Evolutionary conservation across 2,329 filamentous ascomycete species (phyloP), one percentile per base, ranked within the genome.

Genomic region (Sclerotinia nivalis): DNA sequence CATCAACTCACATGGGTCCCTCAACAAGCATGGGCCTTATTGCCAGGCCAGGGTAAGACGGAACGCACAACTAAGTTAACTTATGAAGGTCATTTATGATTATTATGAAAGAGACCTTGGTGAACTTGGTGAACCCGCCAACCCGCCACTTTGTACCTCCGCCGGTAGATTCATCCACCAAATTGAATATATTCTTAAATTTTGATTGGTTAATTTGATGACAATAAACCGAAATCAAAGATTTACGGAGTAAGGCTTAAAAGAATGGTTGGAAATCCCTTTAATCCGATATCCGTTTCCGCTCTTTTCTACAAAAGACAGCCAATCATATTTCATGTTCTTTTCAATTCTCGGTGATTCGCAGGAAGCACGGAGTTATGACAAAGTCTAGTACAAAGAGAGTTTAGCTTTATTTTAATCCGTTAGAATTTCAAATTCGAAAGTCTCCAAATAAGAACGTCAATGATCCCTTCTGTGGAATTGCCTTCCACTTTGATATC

Each of bases 371-470:
- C 49, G 66, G 54, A 68, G 40, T 68, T 68, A 61, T 43, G 18
- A 50, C 0, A 25, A 49, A 18, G 2, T 50, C 59, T 65, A 55
- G 34, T 40, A 55, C 67, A 64, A 65, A 69, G n/a, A 47, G 20
- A 50, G 67, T 18, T 65, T 61, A 65, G 67, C 59, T 55, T 37
- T 47, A 22, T 22, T 40, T 47, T 37, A 22, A 18, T 69, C 50
- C 31, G 49, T 20, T 55, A 69, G 67, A 64, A 69, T 69, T 69
- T 49, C 67, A 54, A 64, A 64, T 64, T 50, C 47, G 22, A 45
- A 64, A 56, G 50, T 49, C 52, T 54, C 50, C 37, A 69, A 69
- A 69, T 49, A 62, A 62, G 56, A 69, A 56, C 28, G n/a, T 64
- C 37, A 50, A 49, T 9, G 15, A 15, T 65, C 34, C 52, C 54